Percentiles rank a stretch among this genome's conserved stretches.
Evolutionary conservation across 2,329 filamentous ascomycete genomes (phyloP).

Genomic region (Fusarium sp.): DNA sequence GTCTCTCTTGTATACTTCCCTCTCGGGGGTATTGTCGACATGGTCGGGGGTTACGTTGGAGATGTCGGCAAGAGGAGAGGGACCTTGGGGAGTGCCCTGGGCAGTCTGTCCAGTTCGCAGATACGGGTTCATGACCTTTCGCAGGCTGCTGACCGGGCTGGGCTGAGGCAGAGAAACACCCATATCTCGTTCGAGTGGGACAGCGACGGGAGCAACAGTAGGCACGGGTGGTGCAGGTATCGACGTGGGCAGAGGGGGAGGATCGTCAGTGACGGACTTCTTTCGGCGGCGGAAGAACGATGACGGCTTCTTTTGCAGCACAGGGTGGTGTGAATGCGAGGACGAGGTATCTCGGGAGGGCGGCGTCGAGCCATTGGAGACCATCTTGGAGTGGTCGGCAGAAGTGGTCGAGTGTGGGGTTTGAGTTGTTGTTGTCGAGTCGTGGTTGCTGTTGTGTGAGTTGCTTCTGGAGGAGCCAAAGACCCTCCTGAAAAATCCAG

Average conservation of each 20-base stretch:
- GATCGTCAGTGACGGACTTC: constrained; percentile 80
- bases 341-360: constrained; percentile 58
- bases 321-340: constrained; percentile 57
- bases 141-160: constrained; percentile 80
- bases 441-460: constrained; percentile 39
- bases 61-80: constrained; percentile 40
- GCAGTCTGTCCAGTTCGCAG: constrained; percentile 54
- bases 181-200: constrained; percentile 45
- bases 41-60: constrained; percentile 38
- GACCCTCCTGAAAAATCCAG: constrained; percentile 91
- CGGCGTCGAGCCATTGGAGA: constrained; percentile 58
- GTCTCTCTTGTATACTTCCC: constrained; percentile 58
- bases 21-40: constrained; percentile 30
- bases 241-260: constrained; percentile 65
- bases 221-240: constrained; percentile 54
- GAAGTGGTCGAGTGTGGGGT: constrained; percentile 34
- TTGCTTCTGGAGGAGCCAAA: constrained; percentile 75
- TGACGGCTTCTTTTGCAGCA: constrained; percentile 86
- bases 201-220: constrained; percentile 47
- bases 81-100: constrained; percentile 41
- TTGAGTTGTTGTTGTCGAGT: constrained; percentile 36
- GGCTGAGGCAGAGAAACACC: constrained; percentile 51
- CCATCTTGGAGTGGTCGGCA: constrained; percentile 51
- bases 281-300: constrained; percentile 94
- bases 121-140: constrained; percentile 88